Conservation (phyloP, 2,329 filamentous ascomycete genomes). For the Elsinoe arachidis region DNA sequence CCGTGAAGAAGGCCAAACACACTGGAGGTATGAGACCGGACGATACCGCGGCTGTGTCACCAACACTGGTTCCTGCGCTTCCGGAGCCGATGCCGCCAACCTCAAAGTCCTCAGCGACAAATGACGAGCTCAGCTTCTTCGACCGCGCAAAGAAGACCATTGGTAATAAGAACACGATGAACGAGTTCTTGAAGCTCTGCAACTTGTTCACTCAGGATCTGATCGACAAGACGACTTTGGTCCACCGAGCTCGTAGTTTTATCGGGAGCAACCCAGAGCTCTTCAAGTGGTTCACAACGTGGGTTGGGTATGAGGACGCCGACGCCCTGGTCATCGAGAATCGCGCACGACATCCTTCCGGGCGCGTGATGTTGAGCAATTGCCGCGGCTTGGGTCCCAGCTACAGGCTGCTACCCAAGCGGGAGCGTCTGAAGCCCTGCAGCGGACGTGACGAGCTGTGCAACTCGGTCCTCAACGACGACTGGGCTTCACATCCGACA, state of each 20-base stretch:
- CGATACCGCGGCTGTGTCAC: constrained; percentile 57
- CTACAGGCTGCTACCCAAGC: constrained; percentile 83
- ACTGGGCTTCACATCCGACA: constrained; percentile 97
- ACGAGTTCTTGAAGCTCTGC: constrained; percentile 93
- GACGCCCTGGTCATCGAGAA: constrained; percentile 69
- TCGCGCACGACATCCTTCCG: constrained; percentile 62
- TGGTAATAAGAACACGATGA: constrained; percentile 82
- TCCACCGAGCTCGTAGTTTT: constrained; percentile 75
- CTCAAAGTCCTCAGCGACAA: constrained; percentile 61
- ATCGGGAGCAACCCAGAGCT: constrained; percentile 83
- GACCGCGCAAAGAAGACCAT: constrained; percentile 96
- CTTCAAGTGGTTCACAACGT: constrained; percentile 78
- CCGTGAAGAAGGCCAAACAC: constrained; percentile 57
- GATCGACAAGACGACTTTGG: constrained; percentile 74
- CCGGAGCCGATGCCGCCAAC: constrained; percentile 79
- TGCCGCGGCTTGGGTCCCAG: constrained; percentile 93
- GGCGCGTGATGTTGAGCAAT: constrained; percentile 85
- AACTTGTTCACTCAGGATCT: constrained; percentile 91
- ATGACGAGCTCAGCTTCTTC: constrained; percentile 87
- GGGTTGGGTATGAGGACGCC: constrained; percentile 67
- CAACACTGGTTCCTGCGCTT: constrained; percentile 77
- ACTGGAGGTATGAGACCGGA: constrained; percentile 56
- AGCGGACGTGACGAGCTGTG: constrained; percentile 93
- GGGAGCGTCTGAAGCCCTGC: constrained; percentile 84
- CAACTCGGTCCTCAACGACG: constrained; percentile 85